These are phyloP conservation scores for Globisporangium nagaii DNA, from an alignment of 352 stramenopile species.

Conservation along the genomic window DNA sequence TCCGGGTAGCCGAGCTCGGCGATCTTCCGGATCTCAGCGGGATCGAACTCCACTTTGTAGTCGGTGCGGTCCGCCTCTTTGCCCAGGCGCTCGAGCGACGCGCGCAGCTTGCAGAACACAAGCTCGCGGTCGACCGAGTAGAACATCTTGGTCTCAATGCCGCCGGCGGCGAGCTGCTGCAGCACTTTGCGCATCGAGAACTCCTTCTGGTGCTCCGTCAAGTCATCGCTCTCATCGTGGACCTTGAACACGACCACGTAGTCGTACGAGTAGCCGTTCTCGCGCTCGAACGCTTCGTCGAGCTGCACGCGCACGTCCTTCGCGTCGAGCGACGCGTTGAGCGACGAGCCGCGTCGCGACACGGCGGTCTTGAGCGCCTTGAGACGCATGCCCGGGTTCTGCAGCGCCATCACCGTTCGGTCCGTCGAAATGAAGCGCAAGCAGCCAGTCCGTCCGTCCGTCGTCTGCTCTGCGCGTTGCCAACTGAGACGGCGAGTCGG, in stretches of 20 bases:
- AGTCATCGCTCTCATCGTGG: constrained; percentile 54
- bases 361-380: constrained; percentile 59
- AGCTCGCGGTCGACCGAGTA: constrained; percentile 61
- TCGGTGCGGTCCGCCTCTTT: constrained; percentile 75
- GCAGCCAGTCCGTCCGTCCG: not conserved
- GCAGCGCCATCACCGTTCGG: constrained; percentile 3
- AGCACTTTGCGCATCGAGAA: constrained; percentile 68
- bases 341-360: constrained; percentile 54
- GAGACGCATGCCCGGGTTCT: constrained; percentile 30
- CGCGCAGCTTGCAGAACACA: constrained; percentile 76
- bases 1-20: constrained; percentile 49
- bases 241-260: constrained; percentile 81
- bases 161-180: constrained; percentile 53
- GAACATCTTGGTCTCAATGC: constrained; percentile 84
- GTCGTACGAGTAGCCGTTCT: constrained; percentile 79
- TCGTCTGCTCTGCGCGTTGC: not conserved
- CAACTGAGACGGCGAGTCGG: too few relatives aligned
- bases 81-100: constrained; percentile 51
- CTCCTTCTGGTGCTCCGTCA: constrained; percentile 55
- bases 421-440: too few relatives aligned
- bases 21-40: constrained; percentile 44
- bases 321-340: constrained; percentile 57
- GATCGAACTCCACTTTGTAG: constrained; percentile 77
- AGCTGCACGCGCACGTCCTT: constrained; percentile 59
- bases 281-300: constrained; percentile 50